These are phyloP conservation scores for Blastobotrys apis DNA, from an alignment of 1,139 yeast species.

Conservation along the genomic window DNA sequence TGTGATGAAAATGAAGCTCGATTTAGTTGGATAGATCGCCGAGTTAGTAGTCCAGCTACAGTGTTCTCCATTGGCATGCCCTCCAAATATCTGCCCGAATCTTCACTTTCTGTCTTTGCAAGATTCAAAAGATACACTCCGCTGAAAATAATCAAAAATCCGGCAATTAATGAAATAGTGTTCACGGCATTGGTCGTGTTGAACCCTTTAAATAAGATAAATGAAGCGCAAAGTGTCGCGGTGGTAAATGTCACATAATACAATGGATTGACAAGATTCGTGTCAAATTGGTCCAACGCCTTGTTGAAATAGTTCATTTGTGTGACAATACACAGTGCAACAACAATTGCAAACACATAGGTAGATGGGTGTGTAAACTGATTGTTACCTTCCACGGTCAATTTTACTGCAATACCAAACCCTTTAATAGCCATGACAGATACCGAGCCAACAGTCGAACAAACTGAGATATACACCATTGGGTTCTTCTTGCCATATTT, in stretches of 20 bases:
- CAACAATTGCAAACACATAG: slow-evolving; percentile 73
- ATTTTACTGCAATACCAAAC: slow-evolving; percentile 85
- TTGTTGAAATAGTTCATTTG: slow-evolving; percentile 94
- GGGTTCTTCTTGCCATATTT: slow-evolving; percentile 77
- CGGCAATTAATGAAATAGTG: slow-evolving; percentile 78
- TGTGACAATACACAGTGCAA: slow-evolving; percentile 74
- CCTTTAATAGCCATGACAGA: slow-evolving; percentile 93
- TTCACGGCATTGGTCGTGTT: slow-evolving; percentile 79
- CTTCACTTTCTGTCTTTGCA: slow-evolving; percentile 54
- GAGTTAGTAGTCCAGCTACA: slow-evolving; percentile 74
- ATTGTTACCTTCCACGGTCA: slow-evolving; percentile 82
- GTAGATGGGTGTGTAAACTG: slow-evolving; percentile 85
- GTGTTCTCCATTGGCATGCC: slow-evolving; percentile 84
- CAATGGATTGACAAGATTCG: slow-evolving; percentile 86
- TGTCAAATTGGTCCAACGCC: slow-evolving; percentile 89
- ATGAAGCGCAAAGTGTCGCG: slow-evolving; percentile 79
- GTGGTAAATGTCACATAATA: slow-evolving; percentile 92
- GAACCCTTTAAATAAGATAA: slow-evolving; percentile 81
- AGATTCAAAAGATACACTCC: slow-evolving; percentile 84
- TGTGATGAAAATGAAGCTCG: slow-evolving; percentile 39
- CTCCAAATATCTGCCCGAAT: slow-evolving; percentile 40
- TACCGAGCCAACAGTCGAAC: slow-evolving; percentile 87
- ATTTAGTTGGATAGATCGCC: slow-evolving; percentile 45
- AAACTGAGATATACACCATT: slow-evolving; percentile 83
- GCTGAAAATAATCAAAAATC: slow-evolving; percentile 79